Evolutionary conservation across 2,329 filamentous ascomycete species (phyloP), one percentile per base, ranked within the genome.

Genomic region (Colletotrichum sidae): DNA sequence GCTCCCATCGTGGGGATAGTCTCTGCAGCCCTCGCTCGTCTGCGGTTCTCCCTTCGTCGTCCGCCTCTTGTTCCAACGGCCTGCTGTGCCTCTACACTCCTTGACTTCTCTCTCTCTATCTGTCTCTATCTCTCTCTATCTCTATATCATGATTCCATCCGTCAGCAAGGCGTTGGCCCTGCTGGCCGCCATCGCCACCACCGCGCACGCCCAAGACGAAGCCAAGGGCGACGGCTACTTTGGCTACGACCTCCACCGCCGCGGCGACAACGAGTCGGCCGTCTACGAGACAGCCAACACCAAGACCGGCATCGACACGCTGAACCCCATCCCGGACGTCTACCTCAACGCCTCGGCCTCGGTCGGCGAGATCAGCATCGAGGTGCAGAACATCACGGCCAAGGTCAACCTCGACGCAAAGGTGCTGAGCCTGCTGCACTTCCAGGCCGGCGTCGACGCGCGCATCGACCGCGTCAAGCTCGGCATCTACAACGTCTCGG

Each of bases 341-440:
- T 86, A 84, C 68, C 82, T 89, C 57, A 89, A 89, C 69, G 87
- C 87, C 8, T 83, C 80, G 1, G 82, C 89, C 0, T 80, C 79
- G 56, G 85, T 89, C 8, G 83, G 85, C 67, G 82, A 86, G 71
- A 89, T 90, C 75, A 79, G 81, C 72, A 82, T 90, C 60, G 79
- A 83, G 53, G 87, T 89, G 11, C 78, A 85, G 65, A 88, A 89
- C 70, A 79, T 89, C 60, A 86, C 84, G 1, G 86, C 86, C 56
- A 87, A 88, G 71, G 81, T 88, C 74, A 89, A 87, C 71, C 79
- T 88, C 38, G 84, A 87, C 66, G 85, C 85, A 6, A 83, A 87
- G 72, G 86, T 89, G 9, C 79, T 88, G 45, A 81, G 83, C 67
- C 79, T 89, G 49, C 81, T 89, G 49, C 77, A 83, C 61, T 88